Conservation (phyloP, 768 basidiomycete genomes). For the Auricularia sp. region DNA sequence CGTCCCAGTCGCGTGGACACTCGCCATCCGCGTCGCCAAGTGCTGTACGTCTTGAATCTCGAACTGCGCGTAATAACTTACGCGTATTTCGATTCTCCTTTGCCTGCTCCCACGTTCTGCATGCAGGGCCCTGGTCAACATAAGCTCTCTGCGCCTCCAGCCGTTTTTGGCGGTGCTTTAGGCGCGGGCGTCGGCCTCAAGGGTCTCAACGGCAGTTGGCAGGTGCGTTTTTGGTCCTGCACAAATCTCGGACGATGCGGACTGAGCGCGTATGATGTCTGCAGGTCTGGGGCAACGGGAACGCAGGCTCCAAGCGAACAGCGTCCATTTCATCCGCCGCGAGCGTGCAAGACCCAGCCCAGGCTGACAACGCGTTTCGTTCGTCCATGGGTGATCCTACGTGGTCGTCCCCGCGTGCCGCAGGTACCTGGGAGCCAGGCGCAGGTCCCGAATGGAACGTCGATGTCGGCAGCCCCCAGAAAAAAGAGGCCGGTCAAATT, state of each 20-base stretch:
- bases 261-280: conserved; percentile 7
- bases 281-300: conserved; percentile 51
- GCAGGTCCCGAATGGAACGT: conserved; percentile 3
- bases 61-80: background rate
- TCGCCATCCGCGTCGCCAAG: conserved; percentile 54
- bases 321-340: conserved; percentile 52
- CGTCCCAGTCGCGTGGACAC: conserved; percentile 52
- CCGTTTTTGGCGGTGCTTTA: conserved; percentile 45
- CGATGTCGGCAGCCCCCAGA: conserved; percentile 39
- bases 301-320: conserved; percentile 45
- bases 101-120: conserved; percentile 9
- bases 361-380: conserved; percentile 39
- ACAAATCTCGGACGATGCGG: conserved; percentile 9
- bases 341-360: conserved; percentile 27
- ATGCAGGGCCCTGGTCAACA: conserved; percentile 33
- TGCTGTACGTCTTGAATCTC: conserved; percentile 33
- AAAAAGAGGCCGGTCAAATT: conserved; percentile 29
- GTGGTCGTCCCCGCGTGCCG: conserved; percentile 43
- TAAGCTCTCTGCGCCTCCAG: conserved; percentile 33
- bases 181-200: conserved; percentile 39
- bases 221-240: conserved; percentile 31
- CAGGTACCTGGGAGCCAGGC: conserved; percentile 46
- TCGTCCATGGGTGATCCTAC: conserved; percentile 35
- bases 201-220: conserved; percentile 53
- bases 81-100: background rate